phyloP scores from a whole-genome alignment of 2,329 filamentous ascomycete species.

The Colletotrichum horii region DNA sequence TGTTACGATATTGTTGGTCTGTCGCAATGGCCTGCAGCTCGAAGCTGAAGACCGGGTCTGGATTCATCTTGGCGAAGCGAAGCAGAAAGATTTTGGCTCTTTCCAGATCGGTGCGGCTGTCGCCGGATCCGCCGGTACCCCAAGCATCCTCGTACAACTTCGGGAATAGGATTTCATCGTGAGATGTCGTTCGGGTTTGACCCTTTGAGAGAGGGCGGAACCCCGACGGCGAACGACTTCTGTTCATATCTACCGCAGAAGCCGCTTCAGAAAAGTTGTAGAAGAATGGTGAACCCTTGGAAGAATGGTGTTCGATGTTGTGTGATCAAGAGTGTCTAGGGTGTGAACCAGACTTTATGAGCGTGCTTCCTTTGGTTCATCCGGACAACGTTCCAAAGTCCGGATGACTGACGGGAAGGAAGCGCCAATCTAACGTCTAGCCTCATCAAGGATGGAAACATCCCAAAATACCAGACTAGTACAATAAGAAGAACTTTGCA shows the following conservation, averaged over 20 bases:
- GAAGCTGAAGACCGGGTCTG: slow-evolving; percentile 11
- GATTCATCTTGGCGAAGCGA: slow-evolving; percentile 30
- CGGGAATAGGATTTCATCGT: not conserved
- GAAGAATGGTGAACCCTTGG: too few species aligned
- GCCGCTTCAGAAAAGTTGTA: accelerated
- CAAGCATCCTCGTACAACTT: not conserved
- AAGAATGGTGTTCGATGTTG: too few species aligned
- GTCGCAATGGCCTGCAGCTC: slow-evolving; percentile 32
- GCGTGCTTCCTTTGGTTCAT: not conserved
- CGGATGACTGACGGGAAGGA: not conserved
- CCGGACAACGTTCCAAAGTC: not conserved
- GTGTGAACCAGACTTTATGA: accelerated
- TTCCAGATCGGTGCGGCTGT: slow-evolving; percentile 28
- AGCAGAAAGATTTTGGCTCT: slow-evolving; percentile 36
- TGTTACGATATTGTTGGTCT: slow-evolving; percentile 23
- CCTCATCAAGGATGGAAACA: not conserved
- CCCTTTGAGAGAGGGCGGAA: not conserved
- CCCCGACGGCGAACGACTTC: not conserved
- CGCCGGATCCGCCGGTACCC: not conserved
- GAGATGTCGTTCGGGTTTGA: not conserved
- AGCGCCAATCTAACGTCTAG: not conserved
- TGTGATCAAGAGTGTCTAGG: too few species aligned
- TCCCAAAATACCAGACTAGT: not conserved
- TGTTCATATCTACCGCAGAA: not conserved
- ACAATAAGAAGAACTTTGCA: not conserved